These are phyloP conservation scores for Apodospora peruviana DNA, from an alignment of 495 filamentous ascomycete genomes.

Conservation along the genomic window DNA sequence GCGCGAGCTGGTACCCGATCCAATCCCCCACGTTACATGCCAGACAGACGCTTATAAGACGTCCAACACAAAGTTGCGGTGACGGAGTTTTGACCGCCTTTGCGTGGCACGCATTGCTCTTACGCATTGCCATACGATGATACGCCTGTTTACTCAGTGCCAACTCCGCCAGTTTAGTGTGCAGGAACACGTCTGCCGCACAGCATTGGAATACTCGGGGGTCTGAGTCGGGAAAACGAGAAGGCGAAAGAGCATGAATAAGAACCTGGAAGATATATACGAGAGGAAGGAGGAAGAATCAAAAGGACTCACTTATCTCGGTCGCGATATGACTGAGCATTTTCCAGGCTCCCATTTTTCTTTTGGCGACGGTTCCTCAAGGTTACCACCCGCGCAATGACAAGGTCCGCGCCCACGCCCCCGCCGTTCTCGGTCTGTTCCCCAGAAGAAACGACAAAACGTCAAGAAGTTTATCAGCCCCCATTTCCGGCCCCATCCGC, in stretches of 20 bases:
- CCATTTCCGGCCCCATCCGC: slow-evolving; percentile 13
- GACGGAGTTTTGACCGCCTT: slow-evolving; percentile 24
- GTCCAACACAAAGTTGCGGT: slow-evolving; percentile 21
- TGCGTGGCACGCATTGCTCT: neutral
- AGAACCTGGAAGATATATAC: too few relatives aligned
- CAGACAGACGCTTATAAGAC: slow-evolving; percentile 15
- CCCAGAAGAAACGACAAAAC: too few relatives aligned
- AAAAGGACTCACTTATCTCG: too few relatives aligned
- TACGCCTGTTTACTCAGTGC: neutral
- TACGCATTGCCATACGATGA: slow-evolving; percentile 9
- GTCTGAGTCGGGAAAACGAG: neutral
- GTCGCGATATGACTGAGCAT: too few relatives aligned
- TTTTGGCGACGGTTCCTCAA: neutral
- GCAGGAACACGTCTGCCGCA: neutral
- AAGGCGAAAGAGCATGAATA: neutral
- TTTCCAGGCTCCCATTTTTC: neutral
- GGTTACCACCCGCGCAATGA: neutral
- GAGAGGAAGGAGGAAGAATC: too few relatives aligned
- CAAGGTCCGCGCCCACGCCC: neutral
- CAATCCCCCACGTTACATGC: slow-evolving; percentile 19
- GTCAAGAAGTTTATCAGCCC: neutral
- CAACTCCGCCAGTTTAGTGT: neutral
- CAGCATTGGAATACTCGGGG: neutral
- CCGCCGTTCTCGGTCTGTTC: neutral
- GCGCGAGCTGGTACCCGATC: slow-evolving; percentile 15